Evolutionary conservation across 257 asterid genomes (phyloP), one percentile per base, ranked within the genome.

Genomic region (Plantago ovata): DNA sequence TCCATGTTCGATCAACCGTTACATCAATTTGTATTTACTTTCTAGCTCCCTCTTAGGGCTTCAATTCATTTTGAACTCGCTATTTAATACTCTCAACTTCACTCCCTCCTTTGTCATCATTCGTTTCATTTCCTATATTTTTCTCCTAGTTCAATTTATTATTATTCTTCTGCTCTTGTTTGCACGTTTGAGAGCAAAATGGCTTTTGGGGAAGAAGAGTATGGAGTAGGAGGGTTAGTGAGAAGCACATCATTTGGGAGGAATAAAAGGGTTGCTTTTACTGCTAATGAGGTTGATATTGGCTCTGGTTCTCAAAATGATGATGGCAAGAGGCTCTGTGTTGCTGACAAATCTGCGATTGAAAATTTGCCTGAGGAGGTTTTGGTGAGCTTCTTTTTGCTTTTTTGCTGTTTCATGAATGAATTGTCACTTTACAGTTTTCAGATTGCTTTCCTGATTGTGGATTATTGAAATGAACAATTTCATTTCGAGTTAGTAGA

Each of bases 341-440:
- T 54, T 58, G 55, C 21, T 11, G 46, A 61, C 18, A 71, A 69
- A 62, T 63, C 84, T 38, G 55, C 20, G 5, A 72, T 86, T 63
- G 94, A 81, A 49, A 67, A 78, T 18, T 67, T 86, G 73, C 95
- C 94, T 66, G 77, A 79, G 19, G 90, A 86, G n/a, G 48, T 84
- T 53, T 62, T 86, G 89, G 94, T 83, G 3, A 59, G 86, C 61
- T 6, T 61, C 33, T 18, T 10, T n/a, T 61, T 43, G 16, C 9
- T n/a, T 20, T 39, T 7, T 62, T 28, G 24, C 21, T 49, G n/a
- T n/a, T n/a, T n/a, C n/a, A 28, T 5, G 1, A 48, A 6, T 50
- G 15, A 20, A 19, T 51, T 32, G 8, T 49, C 3, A 12, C 28
- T 16, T 15, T 59, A 32, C 43, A 15, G 20, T 13, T 39, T 15